Base-by-base conservation (phyloP, 805 yeast genomes). In the Maudiozyma saulgeensis region DNA sequence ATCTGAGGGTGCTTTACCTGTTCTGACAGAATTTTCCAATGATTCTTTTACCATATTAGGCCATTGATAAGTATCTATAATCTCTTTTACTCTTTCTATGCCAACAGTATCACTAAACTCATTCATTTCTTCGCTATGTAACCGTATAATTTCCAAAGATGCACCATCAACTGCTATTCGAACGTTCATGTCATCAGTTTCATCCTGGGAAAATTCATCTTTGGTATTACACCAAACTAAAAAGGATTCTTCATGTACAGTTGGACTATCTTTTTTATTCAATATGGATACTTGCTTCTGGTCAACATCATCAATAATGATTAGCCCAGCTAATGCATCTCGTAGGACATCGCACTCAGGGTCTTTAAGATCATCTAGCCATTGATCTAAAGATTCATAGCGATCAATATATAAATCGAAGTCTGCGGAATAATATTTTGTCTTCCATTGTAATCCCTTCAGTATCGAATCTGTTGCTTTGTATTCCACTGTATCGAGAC, bases 1-100 rank as follows among this genome's bases (percentile, higher is more conserved):
- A 8, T 16, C 43, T 13, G 26, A 16, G 16, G 15, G 8, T 8
- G 11, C n/a, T 1, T 32, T 28, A 28, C 3, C 12, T 11, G 32
- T 11, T 9, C 12, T 28, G 2, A 6, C 6, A 6, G 18, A 3
- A 15, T 41, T 21, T 3, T 2, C 7, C 6, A 15, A 25, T 18
- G 8, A n/a, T 4, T 25, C 12, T 15, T 19, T 32, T 31, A 44
- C 50, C 55, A 44, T 42, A 21, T 44, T 57, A 13, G 54, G 53
- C 83, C 84, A 79, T 26, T 70, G 73, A 50, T 76, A 73, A 1
- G 76, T 66, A 45, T 79, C 77, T 5, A 79, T 54, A 2, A 77
- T 57, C 49, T 79, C 82, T 38, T 54, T 53, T 2, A 78, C 49
- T 50, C 82, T 57, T 38, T 66, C 69, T 13, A 60, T 55, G 0